phyloP scores from a whole-genome alignment of 2,329 filamentous ascomycete genomes.

The Aureobasidium sp. region DNA sequence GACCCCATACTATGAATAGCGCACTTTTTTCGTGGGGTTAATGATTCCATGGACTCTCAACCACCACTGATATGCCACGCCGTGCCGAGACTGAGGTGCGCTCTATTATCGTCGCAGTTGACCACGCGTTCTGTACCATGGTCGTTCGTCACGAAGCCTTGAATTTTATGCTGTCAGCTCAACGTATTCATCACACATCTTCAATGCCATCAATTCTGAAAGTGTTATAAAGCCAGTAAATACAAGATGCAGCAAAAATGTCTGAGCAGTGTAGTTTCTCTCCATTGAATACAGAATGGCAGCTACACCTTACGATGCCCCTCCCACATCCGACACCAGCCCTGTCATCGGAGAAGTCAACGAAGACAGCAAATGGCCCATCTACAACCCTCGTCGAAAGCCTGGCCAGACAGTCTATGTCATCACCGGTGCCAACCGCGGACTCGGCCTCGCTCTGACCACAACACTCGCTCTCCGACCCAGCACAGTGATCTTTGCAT shows the following conservation, averaged over 20 bases:
- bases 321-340: neutral
- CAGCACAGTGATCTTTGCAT: constrained; percentile 24
- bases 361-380: neutral
- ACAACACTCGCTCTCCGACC: constrained; percentile 11
- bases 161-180: neutral
- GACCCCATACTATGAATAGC: no score
- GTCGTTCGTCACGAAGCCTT: neutral
- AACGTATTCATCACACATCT: neutral
- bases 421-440: constrained; percentile 16
- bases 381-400: neutral
- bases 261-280: neutral
- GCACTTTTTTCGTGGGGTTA: no score
- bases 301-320: neutral
- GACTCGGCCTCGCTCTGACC: constrained; percentile 10
- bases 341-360: neutral
- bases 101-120: neutral
- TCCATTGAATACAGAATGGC: neutral
- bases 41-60: no score
- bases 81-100: neutral
- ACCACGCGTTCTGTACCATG: neutral
- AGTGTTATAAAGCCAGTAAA: neutral
- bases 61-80: no score
- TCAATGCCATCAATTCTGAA: neutral
- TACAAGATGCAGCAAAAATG: neutral
- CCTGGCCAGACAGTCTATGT: neutral